Percentiles rank a stretch among this genome's conserved stretches.
These are phyloP conservation scores for Umbellularia californica DNA, from an alignment of 164 flowering plant genomes.

Conservation along the genomic window DNA sequence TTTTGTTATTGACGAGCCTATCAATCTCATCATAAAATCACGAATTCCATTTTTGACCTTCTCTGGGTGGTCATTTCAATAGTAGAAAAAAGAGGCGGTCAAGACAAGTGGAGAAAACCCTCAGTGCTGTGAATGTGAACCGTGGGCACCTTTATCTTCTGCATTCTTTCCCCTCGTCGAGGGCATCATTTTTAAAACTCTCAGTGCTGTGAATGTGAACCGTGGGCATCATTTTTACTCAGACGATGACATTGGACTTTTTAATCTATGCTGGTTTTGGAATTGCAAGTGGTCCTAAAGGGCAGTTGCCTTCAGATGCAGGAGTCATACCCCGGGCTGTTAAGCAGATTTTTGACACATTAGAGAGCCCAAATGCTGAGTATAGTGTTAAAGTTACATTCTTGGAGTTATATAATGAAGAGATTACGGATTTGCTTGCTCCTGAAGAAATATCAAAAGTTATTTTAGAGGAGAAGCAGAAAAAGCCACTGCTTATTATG, in stretches of 20 bases:
- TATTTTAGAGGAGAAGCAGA: slow-evolving; percentile 71
- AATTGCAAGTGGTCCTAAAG: slow-evolving; percentile 62
- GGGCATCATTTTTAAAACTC: no score
- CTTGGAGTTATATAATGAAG: slow-evolving; percentile 89
- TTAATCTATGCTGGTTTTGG: not conserved
- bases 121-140: no score
- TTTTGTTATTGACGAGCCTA: no score
- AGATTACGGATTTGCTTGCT: slow-evolving; percentile 89
- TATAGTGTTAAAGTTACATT: slow-evolving; percentile 99
- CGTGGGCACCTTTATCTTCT: no score
- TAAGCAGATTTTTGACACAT: slow-evolving; percentile 87
- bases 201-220: no score
- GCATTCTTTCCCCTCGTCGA: no score
- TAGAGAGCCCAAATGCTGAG: slow-evolving; percentile 92
- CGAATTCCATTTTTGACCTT: no score
- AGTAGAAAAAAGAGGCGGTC: no score
- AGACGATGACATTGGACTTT: not conserved
- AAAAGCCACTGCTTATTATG: slow-evolving; percentile 79
- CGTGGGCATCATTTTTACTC: no score
- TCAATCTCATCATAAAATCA: no score
- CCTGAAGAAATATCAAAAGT: slow-evolving; percentile 75
- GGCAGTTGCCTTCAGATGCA: slow-evolving; percentile 82
- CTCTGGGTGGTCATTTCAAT: no score
- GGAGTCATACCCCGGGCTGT: slow-evolving; percentile 97
- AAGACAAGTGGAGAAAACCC: no score